phyloP scores from a whole-genome alignment of 1,284 basidiomycete species.

The Mycosarcoma mackinlayi region DNA sequence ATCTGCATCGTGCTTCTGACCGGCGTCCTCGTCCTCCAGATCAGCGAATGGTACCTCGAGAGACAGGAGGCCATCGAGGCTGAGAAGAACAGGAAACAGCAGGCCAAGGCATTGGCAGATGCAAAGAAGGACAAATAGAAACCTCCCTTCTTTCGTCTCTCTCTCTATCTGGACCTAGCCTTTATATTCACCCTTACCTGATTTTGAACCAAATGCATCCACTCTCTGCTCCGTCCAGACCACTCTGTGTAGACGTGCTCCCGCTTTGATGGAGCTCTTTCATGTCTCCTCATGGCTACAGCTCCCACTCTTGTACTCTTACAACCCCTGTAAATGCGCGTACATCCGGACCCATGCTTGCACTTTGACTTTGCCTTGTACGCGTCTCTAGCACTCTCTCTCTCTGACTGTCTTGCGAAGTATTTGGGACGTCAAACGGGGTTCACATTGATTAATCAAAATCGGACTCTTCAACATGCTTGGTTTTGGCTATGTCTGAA shows the following conservation, averaged over 20 bases:
- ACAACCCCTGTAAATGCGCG: background rate
- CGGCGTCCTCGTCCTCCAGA: slow-evolving; percentile 63
- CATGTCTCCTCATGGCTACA: too few relatives aligned
- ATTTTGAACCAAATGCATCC: too few relatives aligned
- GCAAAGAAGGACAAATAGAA: slow-evolving; percentile 41
- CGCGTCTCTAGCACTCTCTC: background rate
- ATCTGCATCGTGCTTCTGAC: slow-evolving; percentile 56
- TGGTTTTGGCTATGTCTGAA: slow-evolving; percentile 5
- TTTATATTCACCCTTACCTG: too few relatives aligned
- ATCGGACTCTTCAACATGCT: too few relatives aligned
- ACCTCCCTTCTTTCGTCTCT: background rate
- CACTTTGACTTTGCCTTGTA: background rate
- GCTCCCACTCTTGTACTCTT: background rate
- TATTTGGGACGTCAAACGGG: too few relatives aligned
- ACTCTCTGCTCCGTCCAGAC: too few relatives aligned
- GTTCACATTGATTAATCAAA: too few relatives aligned
- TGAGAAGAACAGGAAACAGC: slow-evolving; percentile 36
- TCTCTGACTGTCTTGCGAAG: background rate
- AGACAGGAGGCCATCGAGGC: slow-evolving; percentile 41
- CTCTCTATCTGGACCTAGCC: too few relatives aligned
- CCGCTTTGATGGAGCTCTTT: background rate
- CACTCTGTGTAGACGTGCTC: too few relatives aligned
- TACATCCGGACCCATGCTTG: background rate
- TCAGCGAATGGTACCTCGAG: slow-evolving; percentile 60
- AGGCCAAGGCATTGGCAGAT: slow-evolving; percentile 30